These are phyloP conservation scores for Botrytis hyacinthi DNA, from an alignment of 2,329 filamentous ascomycete species.

Conservation along the genomic window DNA sequence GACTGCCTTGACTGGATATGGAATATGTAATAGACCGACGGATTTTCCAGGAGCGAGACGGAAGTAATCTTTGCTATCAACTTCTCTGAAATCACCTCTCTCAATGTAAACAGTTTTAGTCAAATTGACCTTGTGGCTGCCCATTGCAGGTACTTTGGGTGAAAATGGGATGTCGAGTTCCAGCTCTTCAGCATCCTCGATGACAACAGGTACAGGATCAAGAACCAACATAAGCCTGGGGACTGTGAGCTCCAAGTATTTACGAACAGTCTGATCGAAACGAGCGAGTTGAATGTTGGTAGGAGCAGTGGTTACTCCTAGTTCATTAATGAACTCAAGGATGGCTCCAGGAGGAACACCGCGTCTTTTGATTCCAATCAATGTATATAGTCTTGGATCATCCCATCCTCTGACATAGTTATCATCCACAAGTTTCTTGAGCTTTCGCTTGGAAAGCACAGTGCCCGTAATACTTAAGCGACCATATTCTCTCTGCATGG, in stretches of 20 bases:
- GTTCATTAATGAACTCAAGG: constrained; percentile 84
- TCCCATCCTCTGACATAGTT: constrained; percentile 85
- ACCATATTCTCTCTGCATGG: constrained; percentile 89
- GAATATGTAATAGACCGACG: constrained; percentile 70
- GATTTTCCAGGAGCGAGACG: constrained; percentile 72
- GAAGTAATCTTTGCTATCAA: constrained; percentile 72
- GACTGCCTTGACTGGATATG: constrained; percentile 66
- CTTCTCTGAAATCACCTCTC: constrained; percentile 71
- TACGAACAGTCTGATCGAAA: constrained; percentile 83
- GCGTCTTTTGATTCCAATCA: constrained; percentile 78
- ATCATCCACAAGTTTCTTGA: constrained; percentile 74
- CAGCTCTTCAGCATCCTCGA: constrained; percentile 73
- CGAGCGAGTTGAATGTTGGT: constrained; percentile 76
- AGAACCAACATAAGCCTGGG: constrained; percentile 87
- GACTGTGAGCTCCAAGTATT: constrained; percentile 83
- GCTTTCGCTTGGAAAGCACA: constrained; percentile 81
- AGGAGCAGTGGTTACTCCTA: constrained; percentile 81
- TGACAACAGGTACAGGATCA: constrained; percentile 78
- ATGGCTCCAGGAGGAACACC: constrained; percentile 87
- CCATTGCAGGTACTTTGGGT: constrained; percentile 71
- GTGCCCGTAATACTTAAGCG: constrained; percentile 80
- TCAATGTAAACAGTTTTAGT: constrained; percentile 85
- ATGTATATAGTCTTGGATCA: constrained; percentile 84
- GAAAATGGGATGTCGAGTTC: constrained; percentile 75
- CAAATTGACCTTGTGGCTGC: constrained; percentile 59